Evolutionary conservation across 2,329 filamentous ascomycete genomes (phyloP).

Genomic region (Trichoderma sp.): DNA sequence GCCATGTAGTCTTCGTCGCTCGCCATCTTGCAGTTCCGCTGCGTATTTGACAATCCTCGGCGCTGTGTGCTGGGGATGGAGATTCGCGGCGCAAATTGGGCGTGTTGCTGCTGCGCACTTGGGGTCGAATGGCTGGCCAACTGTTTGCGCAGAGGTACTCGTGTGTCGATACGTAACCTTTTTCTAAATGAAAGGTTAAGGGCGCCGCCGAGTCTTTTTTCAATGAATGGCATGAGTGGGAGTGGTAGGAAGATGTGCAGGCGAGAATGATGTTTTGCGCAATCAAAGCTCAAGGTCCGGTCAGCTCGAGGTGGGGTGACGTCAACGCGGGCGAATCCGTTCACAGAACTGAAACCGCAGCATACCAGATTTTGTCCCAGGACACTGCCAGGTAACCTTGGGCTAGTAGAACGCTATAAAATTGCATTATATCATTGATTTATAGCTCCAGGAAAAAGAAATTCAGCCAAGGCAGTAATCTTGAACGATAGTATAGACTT

Average conservation of each 20-base stretch:
- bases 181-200: neutral
- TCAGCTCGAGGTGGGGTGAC: conserved; percentile 21
- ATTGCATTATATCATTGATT: neutral
- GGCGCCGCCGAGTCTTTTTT: neutral
- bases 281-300: neutral
- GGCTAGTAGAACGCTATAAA: neutral
- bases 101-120: neutral
- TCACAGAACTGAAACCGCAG: neutral
- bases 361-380: neutral
- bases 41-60: conserved; percentile 31
- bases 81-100: neutral
- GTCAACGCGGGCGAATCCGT: conserved; percentile 10
- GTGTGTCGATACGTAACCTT: neutral
- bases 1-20: conserved; percentile 81
- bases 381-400: neutral
- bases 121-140: neutral
- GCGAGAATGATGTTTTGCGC: neutral
- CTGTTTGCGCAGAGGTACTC: neutral
- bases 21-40: conserved; percentile 54
- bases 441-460: neutral
- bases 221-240: conserved; percentile 2
- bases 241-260: neutral
- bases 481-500: neutral
- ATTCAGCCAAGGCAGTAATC: neutral
- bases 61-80: neutral